These are phyloP conservation scores for Zizania palustris DNA, from an alignment of 202 grass and related monocot genomes.

Conservation along the genomic window DNA sequence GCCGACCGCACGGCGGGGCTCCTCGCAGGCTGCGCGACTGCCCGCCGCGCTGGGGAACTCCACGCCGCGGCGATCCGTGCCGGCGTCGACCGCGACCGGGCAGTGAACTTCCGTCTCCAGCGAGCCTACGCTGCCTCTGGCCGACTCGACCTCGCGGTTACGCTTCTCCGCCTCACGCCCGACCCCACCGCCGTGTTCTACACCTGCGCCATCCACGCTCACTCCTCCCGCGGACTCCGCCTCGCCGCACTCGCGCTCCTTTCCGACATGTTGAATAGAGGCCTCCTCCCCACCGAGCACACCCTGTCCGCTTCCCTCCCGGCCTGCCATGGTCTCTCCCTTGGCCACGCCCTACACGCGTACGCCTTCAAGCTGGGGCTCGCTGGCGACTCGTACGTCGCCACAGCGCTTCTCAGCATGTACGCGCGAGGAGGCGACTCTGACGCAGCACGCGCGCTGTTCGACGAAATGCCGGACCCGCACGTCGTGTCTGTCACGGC, in stretches of 20 bases:
- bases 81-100: slow-evolving; percentile 41
- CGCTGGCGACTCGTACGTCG: slow-evolving; percentile 63
- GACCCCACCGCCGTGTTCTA: slow-evolving; percentile 76
- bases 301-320: slow-evolving; percentile 76
- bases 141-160: slow-evolving; percentile 44
- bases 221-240: slow-evolving; percentile 63
- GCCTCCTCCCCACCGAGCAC: slow-evolving; percentile 62
- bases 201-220: slow-evolving; percentile 76
- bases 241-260: slow-evolving; percentile 64
- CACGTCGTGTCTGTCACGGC: slow-evolving; percentile 77
- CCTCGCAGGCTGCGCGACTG: slow-evolving; percentile 53
- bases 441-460: slow-evolving; percentile 66
- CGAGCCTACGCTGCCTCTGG: slow-evolving; percentile 51
- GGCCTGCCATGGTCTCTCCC: slow-evolving; percentile 50
- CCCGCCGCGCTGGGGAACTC: slow-evolving; percentile 58
- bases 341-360: slow-evolving; percentile 68
- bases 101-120: slow-evolving; percentile 67
- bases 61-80: slow-evolving; percentile 63
- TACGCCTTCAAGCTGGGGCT: slow-evolving; percentile 76
- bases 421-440: slow-evolving; percentile 73
- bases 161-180: slow-evolving; percentile 59
- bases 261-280: slow-evolving; percentile 68
- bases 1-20: slow-evolving; percentile 49
- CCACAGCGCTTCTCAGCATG: slow-evolving; percentile 82
- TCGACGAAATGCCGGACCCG: slow-evolving; percentile 65